Base-by-base conservation (phyloP, 257 asterid genomes). In the Linaria vulgaris region DNA sequence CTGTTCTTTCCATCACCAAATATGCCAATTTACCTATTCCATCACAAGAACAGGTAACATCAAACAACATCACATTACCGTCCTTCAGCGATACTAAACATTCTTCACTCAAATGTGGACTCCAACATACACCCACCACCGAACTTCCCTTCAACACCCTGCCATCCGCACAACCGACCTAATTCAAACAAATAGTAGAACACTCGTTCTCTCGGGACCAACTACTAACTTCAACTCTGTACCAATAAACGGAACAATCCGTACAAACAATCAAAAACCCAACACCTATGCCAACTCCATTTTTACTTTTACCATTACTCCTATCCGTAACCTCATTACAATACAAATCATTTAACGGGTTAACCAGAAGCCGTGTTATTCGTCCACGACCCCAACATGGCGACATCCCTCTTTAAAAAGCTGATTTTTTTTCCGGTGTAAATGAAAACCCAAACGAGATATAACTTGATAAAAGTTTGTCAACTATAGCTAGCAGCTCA, bases 51-150 rank as follows among this genome's bases (percentile, higher is more conserved):
- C 47, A 49, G 53, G 63, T 61, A 64, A 88, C 63, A 66, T 83
- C 91, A 78, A 91, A 88, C 82, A 91, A 70, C 70, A 84, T 65
- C 19, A 88, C 58, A 44, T 81, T 82, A 6, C 96, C 98, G 38
- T 69, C 83, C 67, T 80, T 90, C 78, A 86, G 59, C 82, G 88
- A 54, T 69, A 91, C 82, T 27, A 82, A 72, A 66, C 96, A 77
- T 77, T 91, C 90, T 74, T 88, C 90, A 19, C 54, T 75, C 63
- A 83, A 56, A 81, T 88, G 88, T 24, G 95, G 90, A 75, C 87
- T 91, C 98, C 98, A 91, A 77, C 91, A 86, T 34, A 74, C 86
- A 44, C 85, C 69, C 56, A 78, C 76, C 63, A 91, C 80, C 24
- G 59, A 30, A 34, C 61, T 71, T 13, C 75, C 85, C 85, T 68